Base-by-base conservation (phyloP, 331 rosid genomes). In the Quercus phellos region DNA sequence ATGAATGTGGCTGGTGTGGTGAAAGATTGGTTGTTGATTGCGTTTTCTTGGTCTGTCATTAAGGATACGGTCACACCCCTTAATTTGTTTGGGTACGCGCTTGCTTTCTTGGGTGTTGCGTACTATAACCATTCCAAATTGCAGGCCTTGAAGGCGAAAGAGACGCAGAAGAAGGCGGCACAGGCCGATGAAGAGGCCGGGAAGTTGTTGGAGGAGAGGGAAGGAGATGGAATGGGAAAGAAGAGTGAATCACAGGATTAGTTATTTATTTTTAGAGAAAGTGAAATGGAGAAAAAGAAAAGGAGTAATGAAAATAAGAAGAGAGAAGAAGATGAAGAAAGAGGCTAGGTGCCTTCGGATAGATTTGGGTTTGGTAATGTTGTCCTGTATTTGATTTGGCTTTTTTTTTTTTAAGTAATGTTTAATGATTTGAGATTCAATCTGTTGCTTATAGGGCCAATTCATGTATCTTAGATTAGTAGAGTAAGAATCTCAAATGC, bases 1-100 rank as follows among this genome's bases (percentile, higher is more conserved):
- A 91, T 93, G 98, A 93, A 93, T 78, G 98, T 91, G 29, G 98
- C 98, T 19, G 98, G 98, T 1, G 95, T 93, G 2, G 97, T 93
- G 0, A 93, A 93, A 78, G 98, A 93, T 58, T 93, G 98, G 98
- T 71, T 93, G 21, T 55, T 93, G 81, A 93, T 93, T 19, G 98
- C 96, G 0, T 93, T 91, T 60, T 93, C 98, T 0, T 93, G 98
- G 98, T 90, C 95, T 2, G 95, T 93, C 7, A 93, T 93, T 55
- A 90, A 89, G 91, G 98, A 93, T 32, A 93, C 97, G 0, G 97
- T 93, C 43, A 93, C 98, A 1, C 91, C 92, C 12, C 76, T 93
- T 34, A 93, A 93, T 84, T 82, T 93, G 90, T 55, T 91, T 8
- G 98, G 98, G 0, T 91, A 93, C 46, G 95, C 91, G 12, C 90